Evolutionary conservation across 495 filamentous ascomycete genomes (phyloP), one percentile per base, ranked within the genome.

Genomic region (Pseudotulostoma volvatum): DNA sequence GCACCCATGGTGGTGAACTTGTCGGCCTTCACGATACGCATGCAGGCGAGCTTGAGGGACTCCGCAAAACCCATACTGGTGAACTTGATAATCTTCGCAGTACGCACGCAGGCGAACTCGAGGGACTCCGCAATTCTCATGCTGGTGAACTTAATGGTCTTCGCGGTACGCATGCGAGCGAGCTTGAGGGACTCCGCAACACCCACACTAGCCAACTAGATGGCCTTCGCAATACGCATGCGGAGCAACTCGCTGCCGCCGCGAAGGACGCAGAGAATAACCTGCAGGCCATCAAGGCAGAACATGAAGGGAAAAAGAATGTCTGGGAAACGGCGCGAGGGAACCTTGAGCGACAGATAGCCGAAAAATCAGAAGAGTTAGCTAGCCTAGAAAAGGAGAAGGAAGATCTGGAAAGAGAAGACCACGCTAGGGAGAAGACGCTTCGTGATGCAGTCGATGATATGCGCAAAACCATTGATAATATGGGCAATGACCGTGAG

Each of bases 401-500:
- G 44, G 68, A 68, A 38, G 53, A 41, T 33, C 43, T 73, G 37
- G 59, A 67, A 39, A 55, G 53, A 20, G 65, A 63, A 33, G 60
- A 59, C 44, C 46, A 67, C 15, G 40, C 55, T 31, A 71, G 74
- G 41, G 68, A 73, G 41, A 52, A 59, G 31, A 67, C 62, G 41
- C 56, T 73, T 18, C 63, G 67, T 33, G 54, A 53, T 23, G 58
- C 61, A 13, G 59, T 70, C 28, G 56, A 63, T 16, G 59, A 65
- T 32, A 68, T 76, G 50, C 63, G 61, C 38, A 55, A 50, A 23
- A 68, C 70, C 11, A 70, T 71, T 11, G 61, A 60, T 31, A 64
- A 63, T 44, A 45, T 77, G 37, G 66, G 65, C 28, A 53, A 55
- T 8, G 74, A 79, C 43, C 73, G 73, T 44, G 66, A 60, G 31